These are phyloP conservation scores for Pelargonium australe DNA, from an alignment of 441 rosid species.

Conservation along the genomic window DNA sequence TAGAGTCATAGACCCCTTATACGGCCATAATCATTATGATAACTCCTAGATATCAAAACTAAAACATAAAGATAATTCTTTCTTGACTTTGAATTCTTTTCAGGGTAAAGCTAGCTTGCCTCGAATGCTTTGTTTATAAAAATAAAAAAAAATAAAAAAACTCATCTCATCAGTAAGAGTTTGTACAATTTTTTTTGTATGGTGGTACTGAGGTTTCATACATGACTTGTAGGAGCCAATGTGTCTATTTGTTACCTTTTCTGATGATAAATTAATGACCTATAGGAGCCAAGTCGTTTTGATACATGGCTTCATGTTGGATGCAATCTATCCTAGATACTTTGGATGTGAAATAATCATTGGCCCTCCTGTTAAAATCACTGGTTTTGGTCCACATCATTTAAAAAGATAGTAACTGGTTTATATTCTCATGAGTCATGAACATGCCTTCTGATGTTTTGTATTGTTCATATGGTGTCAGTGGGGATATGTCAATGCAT, in stretches of 20 bases:
- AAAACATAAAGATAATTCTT: neutral
- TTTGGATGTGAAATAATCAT: neutral
- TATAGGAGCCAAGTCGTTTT: neutral
- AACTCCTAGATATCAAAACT: no score
- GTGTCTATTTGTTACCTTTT: neutral
- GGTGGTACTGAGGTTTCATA: neutral
- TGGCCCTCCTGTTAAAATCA: neutral
- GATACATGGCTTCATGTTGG: neutral
- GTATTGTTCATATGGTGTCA: constrained; percentile 1
- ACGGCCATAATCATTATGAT: no score
- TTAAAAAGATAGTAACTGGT: neutral
- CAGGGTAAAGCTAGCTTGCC: neutral
- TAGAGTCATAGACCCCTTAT: neutral
- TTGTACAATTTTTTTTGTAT: no score
- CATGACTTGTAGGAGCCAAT: neutral
- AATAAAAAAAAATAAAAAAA: no score
- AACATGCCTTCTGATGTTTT: constrained; percentile 4
- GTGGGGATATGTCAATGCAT: constrained; percentile 4
- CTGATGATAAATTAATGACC: neutral
- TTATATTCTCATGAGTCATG: neutral
- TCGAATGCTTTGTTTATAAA: no score
- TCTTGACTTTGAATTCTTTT: neutral
- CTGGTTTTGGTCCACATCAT: neutral
- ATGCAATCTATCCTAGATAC: constrained; percentile 1
- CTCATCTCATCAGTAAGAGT: no score